These are phyloP conservation scores for Annulohypoxylon moriforme DNA, from an alignment of 495 filamentous ascomycete species.

Conservation along the genomic window DNA sequence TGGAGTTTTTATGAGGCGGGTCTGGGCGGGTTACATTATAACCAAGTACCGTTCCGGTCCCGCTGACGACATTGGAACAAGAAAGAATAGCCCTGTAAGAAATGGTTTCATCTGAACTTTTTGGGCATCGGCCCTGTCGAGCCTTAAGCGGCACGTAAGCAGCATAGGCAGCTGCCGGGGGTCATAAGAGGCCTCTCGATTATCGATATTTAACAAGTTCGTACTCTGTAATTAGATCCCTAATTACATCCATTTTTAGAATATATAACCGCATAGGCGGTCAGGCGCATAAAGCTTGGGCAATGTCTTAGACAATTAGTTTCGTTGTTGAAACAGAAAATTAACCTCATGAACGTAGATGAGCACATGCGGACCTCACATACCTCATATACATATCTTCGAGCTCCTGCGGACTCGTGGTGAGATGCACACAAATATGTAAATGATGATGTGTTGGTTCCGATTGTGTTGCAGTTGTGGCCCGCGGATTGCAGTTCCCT, in stretches of 20 bases:
- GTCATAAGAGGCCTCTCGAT: conserved; percentile 40
- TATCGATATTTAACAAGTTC: conserved; percentile 36
- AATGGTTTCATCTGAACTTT: conserved; percentile 39
- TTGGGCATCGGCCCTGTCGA: conserved; percentile 40
- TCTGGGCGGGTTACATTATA: conserved; percentile 18
- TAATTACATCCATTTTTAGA: conserved; percentile 29
- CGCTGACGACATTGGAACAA: conserved; percentile 26
- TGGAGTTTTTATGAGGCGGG: conserved; percentile 10
- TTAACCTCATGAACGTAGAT: conserved; percentile 1
- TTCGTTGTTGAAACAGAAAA: neutral
- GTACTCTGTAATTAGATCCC: conserved; percentile 44
- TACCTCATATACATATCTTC: conserved; percentile 1
- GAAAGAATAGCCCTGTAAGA: conserved; percentile 15
- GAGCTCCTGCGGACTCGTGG: neutral
- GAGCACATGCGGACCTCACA: neutral
- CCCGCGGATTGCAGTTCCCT: conserved; percentile 3
- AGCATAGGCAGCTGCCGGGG: conserved; percentile 5
- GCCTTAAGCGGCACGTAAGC: conserved; percentile 26
- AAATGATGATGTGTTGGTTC: neutral
- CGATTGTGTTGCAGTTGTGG: conserved; percentile 8
- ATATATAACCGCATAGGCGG: conserved; percentile 20
- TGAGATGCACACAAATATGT: neutral
- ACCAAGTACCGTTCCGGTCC: conserved; percentile 23
- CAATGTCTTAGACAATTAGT: neutral
- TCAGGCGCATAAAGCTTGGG: conserved; percentile 13